Conservation (phyloP, 495 filamentous ascomycete species). For the Letharia columbiana region DNA sequence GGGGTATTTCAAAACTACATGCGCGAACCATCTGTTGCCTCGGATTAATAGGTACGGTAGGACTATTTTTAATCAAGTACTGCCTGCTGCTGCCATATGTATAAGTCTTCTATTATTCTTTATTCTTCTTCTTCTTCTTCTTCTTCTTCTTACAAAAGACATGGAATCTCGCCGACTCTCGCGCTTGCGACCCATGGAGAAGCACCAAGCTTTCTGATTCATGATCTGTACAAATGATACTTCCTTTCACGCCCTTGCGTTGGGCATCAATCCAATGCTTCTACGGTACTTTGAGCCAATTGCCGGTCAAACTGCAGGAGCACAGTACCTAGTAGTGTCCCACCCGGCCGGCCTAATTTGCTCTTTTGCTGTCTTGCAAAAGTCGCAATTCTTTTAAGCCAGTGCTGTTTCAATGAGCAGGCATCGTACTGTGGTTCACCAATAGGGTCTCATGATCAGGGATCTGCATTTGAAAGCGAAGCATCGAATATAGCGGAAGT, state of each 20-base stretch:
- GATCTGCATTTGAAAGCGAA: conserved; percentile 2
- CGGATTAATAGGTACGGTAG: too few relatives aligned
- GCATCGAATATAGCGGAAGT: not conserved
- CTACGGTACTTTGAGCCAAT: not conserved
- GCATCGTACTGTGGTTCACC: conserved; percentile 7
- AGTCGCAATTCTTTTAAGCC: not conserved
- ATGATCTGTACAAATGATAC: not conserved
- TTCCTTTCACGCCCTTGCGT: not conserved
- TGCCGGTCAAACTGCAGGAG: not conserved
- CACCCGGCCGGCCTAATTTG: not conserved
- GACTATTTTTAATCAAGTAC: too few relatives aligned
- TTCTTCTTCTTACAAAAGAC: too few relatives aligned
- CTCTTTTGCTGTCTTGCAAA: too few relatives aligned
- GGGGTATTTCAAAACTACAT: conserved; percentile 1
- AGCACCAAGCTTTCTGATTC: not conserved
- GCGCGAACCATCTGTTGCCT: not conserved
- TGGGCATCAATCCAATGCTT: not conserved
- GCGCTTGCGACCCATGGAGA: not conserved
- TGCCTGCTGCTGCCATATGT: not conserved
- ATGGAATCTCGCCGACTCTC: too few relatives aligned
- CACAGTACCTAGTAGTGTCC: not conserved
- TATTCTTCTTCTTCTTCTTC: too few relatives aligned
- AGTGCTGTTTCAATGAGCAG: not conserved
- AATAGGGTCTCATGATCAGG: conserved; percentile 9
- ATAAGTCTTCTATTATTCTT: too few relatives aligned